Evolutionary conservation across 805 yeast species (phyloP), one percentile per base, ranked within the genome.

Genomic region (Wickerhamomyces kurtzmanii): DNA sequence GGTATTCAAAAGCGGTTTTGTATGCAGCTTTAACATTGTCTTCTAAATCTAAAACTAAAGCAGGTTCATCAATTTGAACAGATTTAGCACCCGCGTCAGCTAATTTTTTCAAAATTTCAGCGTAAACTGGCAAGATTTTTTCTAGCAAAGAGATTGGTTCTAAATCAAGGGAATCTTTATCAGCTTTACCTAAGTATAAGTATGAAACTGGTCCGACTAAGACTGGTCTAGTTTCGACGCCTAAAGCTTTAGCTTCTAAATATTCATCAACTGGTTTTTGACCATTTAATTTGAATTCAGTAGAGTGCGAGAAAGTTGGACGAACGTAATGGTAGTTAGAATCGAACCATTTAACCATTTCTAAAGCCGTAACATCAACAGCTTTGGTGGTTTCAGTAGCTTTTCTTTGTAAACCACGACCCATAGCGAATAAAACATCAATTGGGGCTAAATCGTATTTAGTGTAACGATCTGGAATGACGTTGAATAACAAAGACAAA

Each of bases 281-380:
- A 55, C 95, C 94, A 64, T 80, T 85, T 62, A 91, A 81, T 72
- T 91, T 87, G 83, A 91, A 91, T 54, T 78, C 78, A 42, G 96
- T 89, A 47, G 85, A 72, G 72, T 86, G 77, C 32, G 95, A 82
- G 73, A 91, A 87, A 46, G 98, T 91, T 64, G 98, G 98, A 74
- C 98, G 84, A 54, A 91, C 97, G 63, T 91, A 91, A 68, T 91
- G 98, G 84, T 91, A 91, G 85, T 91, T 91, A 43, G 96, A 83
- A 67, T 91, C 98, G 51, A 91, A 91, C 98, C 98, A 91, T 74
- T 91, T 91, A 49, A 91, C 98, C 98, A 91, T 91, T 75, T 91
- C 94, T 59, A 85, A 74, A 51, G 98, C 98, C 40, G 97, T 89
- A 38, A 91, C 98, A 63, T 91, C 98, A 48, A 91, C 95, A 46